Percentiles rank a stretch among this genome's conserved stretches.
Conservation (phyloP, 2,329 filamentous ascomycete genomes). For the Colletotrichum kahawae region DNA sequence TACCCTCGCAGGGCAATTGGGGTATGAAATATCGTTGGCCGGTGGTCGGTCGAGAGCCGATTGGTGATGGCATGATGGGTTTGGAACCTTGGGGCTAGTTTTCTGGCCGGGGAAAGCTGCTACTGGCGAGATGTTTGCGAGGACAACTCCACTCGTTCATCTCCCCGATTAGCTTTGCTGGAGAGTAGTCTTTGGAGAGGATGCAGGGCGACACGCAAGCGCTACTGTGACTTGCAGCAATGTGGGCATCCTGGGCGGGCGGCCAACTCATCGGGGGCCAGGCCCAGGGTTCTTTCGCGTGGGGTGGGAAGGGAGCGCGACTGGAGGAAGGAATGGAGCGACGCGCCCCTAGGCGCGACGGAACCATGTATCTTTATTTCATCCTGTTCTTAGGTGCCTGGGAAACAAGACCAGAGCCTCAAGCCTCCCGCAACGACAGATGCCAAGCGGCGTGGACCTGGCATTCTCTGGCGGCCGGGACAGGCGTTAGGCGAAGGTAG, state of each 20-base stretch:
- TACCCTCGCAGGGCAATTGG: constrained; percentile 22
- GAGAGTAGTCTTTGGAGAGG: neutral
- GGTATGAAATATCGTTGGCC: neutral
- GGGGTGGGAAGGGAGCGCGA: neutral
- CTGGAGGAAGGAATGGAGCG: neutral
- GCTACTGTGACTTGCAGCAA: constrained; percentile 13
- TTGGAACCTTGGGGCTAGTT: neutral
- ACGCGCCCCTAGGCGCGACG: neutral
- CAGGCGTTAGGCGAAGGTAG: neutral
- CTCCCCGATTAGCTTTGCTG: constrained; percentile 15
- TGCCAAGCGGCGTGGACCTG: constrained; percentile 19
- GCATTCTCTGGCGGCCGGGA: constrained; percentile 5
- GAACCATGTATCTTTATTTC: neutral
- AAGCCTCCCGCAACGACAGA: neutral
- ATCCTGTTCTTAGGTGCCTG: neutral
- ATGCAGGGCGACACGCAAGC: constrained; percentile 10
- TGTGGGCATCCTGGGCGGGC: neutral
- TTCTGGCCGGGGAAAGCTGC: neutral
- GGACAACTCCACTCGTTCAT: constrained; percentile 15
- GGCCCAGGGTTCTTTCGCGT: neutral
- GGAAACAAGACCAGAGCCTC: neutral
- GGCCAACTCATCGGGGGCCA: constrained; percentile 10
- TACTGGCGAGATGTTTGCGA: neutral
- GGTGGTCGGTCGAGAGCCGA: neutral
- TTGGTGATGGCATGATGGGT: neutral